phyloP scores from a whole-genome alignment of 768 basidiomycete species.

The Boletus edulis region DNA sequence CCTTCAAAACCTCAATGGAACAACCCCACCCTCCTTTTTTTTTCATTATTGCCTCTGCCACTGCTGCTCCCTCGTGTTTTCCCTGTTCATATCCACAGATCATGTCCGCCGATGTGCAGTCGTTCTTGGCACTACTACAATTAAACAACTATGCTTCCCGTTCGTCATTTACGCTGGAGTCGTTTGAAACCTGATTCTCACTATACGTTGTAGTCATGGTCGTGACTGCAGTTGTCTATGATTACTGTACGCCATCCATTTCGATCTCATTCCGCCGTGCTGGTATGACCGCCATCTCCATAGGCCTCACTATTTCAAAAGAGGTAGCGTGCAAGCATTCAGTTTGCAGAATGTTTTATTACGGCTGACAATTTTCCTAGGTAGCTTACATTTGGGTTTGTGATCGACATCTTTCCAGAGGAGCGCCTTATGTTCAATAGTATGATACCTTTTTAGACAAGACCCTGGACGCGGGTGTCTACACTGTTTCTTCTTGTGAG shows the following conservation, averaged over 20 bases:
- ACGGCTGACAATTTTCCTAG: neutral
- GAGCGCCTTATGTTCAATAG: neutral
- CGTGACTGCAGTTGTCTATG: too few species aligned
- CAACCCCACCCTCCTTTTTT: too few species aligned
- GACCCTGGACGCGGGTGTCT: neutral
- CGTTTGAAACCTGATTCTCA: neutral
- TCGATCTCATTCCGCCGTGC: too few species aligned
- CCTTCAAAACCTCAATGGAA: too few species aligned
- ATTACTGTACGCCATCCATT: too few species aligned
- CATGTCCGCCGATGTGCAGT: neutral
- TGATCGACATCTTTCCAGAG: neutral
- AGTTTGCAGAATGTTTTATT: too few species aligned
- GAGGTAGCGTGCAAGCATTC: neutral
- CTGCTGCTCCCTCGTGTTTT: neutral
- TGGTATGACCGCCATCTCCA: too few species aligned
- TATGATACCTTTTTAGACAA: neutral
- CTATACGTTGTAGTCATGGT: neutral
- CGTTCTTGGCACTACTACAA: neutral
- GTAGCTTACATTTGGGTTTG: neutral
- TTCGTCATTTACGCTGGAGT: neutral
- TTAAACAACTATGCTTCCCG: neutral
- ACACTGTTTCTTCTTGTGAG: too few species aligned
- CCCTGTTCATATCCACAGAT: too few species aligned
- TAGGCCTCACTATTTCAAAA: too few species aligned
- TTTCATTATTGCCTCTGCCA: too few species aligned